Evolutionary conservation across 495 filamentous ascomycete species (phyloP).

Genomic region (Platismatia glauca): DNA sequence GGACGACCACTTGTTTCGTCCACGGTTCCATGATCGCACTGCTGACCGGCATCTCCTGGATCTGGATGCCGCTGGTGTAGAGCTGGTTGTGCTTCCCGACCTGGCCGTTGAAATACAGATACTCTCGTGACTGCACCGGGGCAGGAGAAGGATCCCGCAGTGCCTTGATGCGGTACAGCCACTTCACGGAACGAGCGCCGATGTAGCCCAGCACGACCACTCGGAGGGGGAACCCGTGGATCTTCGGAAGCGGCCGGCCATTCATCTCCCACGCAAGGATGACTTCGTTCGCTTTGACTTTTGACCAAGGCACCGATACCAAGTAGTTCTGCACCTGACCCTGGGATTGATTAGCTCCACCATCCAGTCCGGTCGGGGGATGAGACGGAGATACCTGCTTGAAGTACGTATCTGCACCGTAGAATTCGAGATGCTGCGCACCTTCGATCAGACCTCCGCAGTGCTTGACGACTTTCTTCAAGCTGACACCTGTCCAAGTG

Average conservation of each 20-base stretch:
- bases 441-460: conserved; percentile 46
- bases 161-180: not conserved
- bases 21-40: conserved; percentile 49
- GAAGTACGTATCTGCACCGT: conserved; percentile 54
- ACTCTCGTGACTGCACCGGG: conserved; percentile 30
- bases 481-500: conserved; percentile 44
- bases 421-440: conserved; percentile 48
- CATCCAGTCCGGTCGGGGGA: not conserved
- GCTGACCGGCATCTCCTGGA: conserved; percentile 56
- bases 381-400: not conserved
- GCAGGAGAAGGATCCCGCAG: not conserved
- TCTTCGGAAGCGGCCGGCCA: conserved; percentile 52
- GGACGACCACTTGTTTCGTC: conserved; percentile 43
- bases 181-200: conserved; percentile 13
- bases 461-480: conserved; percentile 52
- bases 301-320: conserved; percentile 46
- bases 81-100: conserved; percentile 52
- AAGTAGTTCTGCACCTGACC: conserved; percentile 21
- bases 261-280: conserved; percentile 67
- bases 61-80: conserved; percentile 45
- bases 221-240: conserved; percentile 56
- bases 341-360: conserved; percentile 18
- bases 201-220: conserved; percentile 57
- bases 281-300: conserved; percentile 53
- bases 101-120: conserved; percentile 51